A percentile compares a stretch with the other conserved stretches of the same genome.
Conservation (phyloP, 2,329 filamentous ascomycete genomes). For the Pseudocercospora vitis region DNA sequence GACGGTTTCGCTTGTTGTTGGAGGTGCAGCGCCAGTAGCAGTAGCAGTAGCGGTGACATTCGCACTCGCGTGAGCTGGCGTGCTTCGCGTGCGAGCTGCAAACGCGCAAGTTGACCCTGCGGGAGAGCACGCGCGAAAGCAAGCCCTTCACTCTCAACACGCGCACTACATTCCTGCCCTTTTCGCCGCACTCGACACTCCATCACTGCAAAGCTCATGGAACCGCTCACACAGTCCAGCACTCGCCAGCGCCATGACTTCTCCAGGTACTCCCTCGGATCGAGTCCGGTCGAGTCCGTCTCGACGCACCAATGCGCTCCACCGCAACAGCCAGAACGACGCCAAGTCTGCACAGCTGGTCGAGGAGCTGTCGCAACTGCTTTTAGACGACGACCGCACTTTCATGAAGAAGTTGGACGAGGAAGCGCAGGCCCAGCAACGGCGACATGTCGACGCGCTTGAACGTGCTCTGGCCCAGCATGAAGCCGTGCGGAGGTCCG, state of each 20-base stretch:
- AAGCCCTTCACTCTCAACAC: not conserved
- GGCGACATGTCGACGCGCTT: constrained; percentile 24
- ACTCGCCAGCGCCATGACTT: constrained; percentile 19
- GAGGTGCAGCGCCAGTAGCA: no score
- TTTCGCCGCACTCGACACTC: no score
- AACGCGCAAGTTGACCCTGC: no score
- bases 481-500: constrained; percentile 20
- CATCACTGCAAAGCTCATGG: not conserved
- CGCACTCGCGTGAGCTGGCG: no score
- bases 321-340: constrained; percentile 12
- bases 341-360: constrained; percentile 11
- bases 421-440: constrained; percentile 20
- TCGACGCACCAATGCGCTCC: constrained; percentile 14
- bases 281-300: constrained; percentile 20
- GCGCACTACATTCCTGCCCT: no score
- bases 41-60: no score
- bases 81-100: no score
- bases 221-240: not conserved
- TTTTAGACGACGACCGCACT: constrained; percentile 20
- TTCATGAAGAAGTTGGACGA: constrained; percentile 25
- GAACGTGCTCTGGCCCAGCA: constrained; percentile 24
- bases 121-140: no score
- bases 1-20: no score
- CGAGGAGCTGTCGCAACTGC: constrained; percentile 22
- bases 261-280: constrained; percentile 17